These are phyloP conservation scores for Skeletonema tropicum DNA, from an alignment of 108 stramenopile species.

Conservation along the genomic window DNA sequence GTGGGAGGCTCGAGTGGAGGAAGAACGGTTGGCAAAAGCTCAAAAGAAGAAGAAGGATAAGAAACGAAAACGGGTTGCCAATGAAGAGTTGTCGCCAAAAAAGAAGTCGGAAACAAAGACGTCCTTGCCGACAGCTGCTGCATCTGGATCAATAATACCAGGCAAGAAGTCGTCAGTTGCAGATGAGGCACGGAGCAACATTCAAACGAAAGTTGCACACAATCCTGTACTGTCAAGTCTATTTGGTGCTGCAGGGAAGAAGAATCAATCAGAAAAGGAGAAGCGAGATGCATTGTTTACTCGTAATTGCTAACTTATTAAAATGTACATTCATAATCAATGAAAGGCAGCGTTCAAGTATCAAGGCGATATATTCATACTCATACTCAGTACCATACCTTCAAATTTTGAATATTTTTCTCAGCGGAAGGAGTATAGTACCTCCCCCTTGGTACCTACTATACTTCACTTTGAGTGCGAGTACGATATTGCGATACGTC, in stretches of 20 bases:
- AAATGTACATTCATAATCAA: neutral
- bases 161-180: constrained; percentile 16
- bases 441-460: too few species aligned
- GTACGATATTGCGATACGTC: too few species aligned
- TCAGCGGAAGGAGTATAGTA: too few species aligned
- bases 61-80: constrained; percentile 35
- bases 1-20: constrained; percentile 42
- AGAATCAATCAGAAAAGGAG: constrained; percentile 22
- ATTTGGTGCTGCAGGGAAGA: constrained; percentile 5
- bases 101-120: neutral
- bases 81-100: constrained; percentile 5
- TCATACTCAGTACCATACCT: too few species aligned
- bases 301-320: constrained; percentile 19
- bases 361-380: too few species aligned
- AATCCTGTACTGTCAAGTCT: constrained; percentile 26
- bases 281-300: constrained; percentile 31
- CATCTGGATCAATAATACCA: neutral
- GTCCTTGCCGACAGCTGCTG: neutral
- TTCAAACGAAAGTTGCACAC: constrained; percentile 42
- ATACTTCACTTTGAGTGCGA: too few species aligned
- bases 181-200: constrained; percentile 39
- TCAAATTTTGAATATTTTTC: too few species aligned
- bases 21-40: constrained; percentile 47
- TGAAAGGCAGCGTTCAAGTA: too few species aligned
- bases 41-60: constrained; percentile 46